phyloP scores from a whole-genome alignment of 169 alveolate species.

The Miamiensis avidus region DNA sequence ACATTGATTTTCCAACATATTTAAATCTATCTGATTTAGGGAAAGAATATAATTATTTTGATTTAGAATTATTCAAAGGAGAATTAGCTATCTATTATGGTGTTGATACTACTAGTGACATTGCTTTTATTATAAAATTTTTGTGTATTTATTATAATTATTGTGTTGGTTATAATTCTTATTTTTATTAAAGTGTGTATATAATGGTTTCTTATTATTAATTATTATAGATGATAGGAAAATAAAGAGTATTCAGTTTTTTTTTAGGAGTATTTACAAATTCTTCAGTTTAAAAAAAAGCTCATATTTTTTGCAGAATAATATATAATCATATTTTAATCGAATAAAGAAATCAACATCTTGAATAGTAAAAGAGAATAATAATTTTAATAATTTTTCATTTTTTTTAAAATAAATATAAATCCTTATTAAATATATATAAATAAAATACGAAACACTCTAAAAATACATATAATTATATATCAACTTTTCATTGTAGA shows the following conservation, averaged over 20 bases:
- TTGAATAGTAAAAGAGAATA: too few relatives aligned
- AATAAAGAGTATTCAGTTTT: too few relatives aligned
- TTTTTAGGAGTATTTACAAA: neutral
- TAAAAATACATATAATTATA: too few relatives aligned
- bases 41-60: conserved; percentile 49
- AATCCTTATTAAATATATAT: too few relatives aligned
- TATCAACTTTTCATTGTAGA: too few relatives aligned
- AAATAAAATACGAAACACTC: too few relatives aligned
- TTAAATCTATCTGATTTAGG: conserved; percentile 52
- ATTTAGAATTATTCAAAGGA: conserved; percentile 42
- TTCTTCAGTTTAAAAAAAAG: too few relatives aligned
- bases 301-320: too few relatives aligned
- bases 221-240: neutral
- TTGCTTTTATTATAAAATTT: neutral
- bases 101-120: conserved; percentile 54
- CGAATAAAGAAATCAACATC: neutral
- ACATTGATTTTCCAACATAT: conserved; percentile 20
- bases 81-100: conserved; percentile 46
- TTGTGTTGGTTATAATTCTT: neutral
- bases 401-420: too few relatives aligned
- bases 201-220: neutral
- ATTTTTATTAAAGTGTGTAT: neutral
- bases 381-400: too few relatives aligned
- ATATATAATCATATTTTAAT: too few relatives aligned
- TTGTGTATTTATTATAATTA: neutral